Percentiles rank a stretch among this genome's conserved stretches.
Evolutionary conservation across 129 eudicot species (phyloP).

Genomic region (Lonicera japonica): DNA sequence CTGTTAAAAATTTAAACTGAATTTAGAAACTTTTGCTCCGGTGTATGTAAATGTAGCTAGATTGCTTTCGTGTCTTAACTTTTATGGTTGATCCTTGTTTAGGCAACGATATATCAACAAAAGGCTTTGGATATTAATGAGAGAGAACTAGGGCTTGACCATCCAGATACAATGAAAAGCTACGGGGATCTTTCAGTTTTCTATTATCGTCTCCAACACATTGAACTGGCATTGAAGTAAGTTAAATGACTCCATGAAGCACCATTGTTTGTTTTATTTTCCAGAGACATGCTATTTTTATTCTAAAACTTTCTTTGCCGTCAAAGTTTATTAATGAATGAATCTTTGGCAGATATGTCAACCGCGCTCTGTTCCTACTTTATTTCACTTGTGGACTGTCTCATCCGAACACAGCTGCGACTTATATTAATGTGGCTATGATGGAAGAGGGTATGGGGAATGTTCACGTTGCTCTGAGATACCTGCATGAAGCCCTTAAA

Average conservation of each 20-base stretch:
- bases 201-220: constrained; percentile 96
- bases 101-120: constrained; percentile 98
- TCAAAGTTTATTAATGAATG: constrained; percentile 1
- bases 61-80: neutral
- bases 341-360: constrained; percentile 71
- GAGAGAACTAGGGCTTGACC: constrained; percentile 99
- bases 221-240: constrained; percentile 92
- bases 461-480: constrained; percentile 93
- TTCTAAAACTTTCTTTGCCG: constrained; percentile 1
- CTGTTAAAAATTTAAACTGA: too few relatives aligned
- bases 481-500: constrained; percentile 98
- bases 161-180: constrained; percentile 99
- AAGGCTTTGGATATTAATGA: constrained; percentile 97
- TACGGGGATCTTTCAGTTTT: constrained; percentile 99
- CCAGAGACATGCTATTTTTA: neutral
- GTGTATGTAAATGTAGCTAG: too few relatives aligned
- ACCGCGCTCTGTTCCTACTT: constrained; percentile 89
- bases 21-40: too few relatives aligned
- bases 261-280: neutral
- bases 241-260: constrained; percentile 10
- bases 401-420: constrained; percentile 98
- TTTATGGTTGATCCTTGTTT: constrained; percentile 11
- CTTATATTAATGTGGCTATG: constrained; percentile 97
- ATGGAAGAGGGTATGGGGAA: constrained; percentile 99
- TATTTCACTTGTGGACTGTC: constrained; percentile 98